Base-by-base conservation (phyloP, 2,329 filamentous ascomycete genomes). In the Colletotrichum simmondsii region DNA sequence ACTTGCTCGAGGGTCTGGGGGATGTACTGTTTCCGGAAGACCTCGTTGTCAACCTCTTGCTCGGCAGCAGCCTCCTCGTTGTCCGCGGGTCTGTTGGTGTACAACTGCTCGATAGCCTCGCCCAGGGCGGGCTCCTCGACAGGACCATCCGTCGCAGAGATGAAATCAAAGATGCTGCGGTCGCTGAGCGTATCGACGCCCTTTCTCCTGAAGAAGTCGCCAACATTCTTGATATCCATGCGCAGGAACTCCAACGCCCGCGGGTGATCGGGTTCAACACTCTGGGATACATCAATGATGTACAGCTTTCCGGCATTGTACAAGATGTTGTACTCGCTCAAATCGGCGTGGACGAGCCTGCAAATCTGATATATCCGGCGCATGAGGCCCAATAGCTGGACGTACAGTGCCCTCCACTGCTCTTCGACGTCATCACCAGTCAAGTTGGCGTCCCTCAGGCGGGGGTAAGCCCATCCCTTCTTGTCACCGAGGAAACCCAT, bases 181-280 rank as follows among this genome's bases (percentile, higher is more conserved):
- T 98, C 96, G 1, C 92, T 85, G 3, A 99, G 87, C 0, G 91
- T 93, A 74, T 97, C 92, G 2, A 98, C 95, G 53, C 93, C 93
- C 81, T 98, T 93, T 24, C 94, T 90, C 35, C 92, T 88, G 90
- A 98, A 99, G 84, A 97, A 99, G 81, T 97, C 95, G 26, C 92
- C 93, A 1, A 97, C 91, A 80, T 99, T 99, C 87, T 98, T 98
- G 83, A 99, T 95, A 80, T 99, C 97, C 95, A 98, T 98, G 42
- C 97, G 92, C 77, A 99, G 83, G 80, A 99, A 99, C 81, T 98
- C 96, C 35, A 97, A 88, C 2, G 94, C 96, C 71, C 94, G 90
- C 0, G 97, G 97, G 82, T 99, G 97, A 77, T 98, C 96, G 77
- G 97, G 95, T 85, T 98, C 97, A 24, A 99, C 97, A 79, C 94